Evolutionary conservation across 176 grass and related monocot species (phyloP), one percentile per base, ranked within the genome.

Genomic region (Poa pratensis): DNA sequence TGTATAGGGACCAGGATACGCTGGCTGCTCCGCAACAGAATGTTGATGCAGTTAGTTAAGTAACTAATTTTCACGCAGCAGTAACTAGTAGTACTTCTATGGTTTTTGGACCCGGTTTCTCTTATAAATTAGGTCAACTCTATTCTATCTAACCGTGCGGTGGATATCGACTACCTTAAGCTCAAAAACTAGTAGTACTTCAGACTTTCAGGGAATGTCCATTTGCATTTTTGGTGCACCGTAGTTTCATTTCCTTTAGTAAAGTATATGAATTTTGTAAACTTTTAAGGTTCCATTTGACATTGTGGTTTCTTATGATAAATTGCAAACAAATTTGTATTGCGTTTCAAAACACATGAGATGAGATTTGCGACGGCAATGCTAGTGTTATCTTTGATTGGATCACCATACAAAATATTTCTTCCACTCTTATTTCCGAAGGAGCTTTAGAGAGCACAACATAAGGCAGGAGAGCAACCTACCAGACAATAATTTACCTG

Each of bases 401-500:
- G 26, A 75, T 75, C 27, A 49, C 15, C 16, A 12, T 9, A 19
- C 3, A 28, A 51, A 32, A 52, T 74, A 50, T 12, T 18, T 42
- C 22, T 30, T 49, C 7, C 7, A 5, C 18, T 49, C 70, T 30
- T 19, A 10, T 52, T 52, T 30, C 1, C 0, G 8, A 7, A 5
- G 22, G 1, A 51, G 23, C 24, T 75, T 50, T 51, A 11, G 27
- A 50, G 23, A 75, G 72, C 1, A 75, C 5, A 52, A 52, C 3
- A 15, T 75, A 10, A 75, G 16, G 19, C 48, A 3, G 9, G 1
- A 49, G 0, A 75, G 17, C 48, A 20, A 75, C 32, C 17, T 23
- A 16, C 28, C 23, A 65, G 66, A 32, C 62, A 54, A 15, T 67
- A 69, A 69, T 77, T 39, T 63, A 64, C 76, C 79, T 76, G 48